Evolutionary conservation across 345 rosid genomes (phyloP).

Genomic region (Gossypium thurberi): DNA sequence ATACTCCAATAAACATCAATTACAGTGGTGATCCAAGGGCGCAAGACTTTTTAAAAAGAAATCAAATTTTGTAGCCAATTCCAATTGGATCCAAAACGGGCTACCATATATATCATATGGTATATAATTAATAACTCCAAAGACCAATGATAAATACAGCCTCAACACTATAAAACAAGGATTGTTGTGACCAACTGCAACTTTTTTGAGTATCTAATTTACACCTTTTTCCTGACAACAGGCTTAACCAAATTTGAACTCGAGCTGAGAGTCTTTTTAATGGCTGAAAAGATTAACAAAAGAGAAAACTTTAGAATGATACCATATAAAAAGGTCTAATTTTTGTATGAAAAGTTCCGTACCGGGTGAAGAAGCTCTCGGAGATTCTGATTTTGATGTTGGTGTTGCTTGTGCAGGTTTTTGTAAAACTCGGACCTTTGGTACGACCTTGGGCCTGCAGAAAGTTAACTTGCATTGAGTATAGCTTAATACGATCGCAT

Average conservation of each 20-base stretch:
- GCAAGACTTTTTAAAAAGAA: neutral
- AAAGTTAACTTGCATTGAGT: neutral
- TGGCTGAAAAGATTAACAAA: conserved; percentile 28
- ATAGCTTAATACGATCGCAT: neutral
- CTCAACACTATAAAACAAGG: neutral
- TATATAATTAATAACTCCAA: neutral
- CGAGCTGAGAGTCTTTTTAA: conserved; percentile 26
- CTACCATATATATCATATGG: neutral
- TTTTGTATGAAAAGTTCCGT: neutral
- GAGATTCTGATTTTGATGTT: conserved; percentile 15
- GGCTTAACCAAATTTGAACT: conserved; percentile 27
- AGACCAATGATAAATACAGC: neutral
- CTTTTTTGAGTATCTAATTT: conserved; percentile 12
- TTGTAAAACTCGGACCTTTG: conserved; percentile 21
- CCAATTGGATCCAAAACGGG: neutral
- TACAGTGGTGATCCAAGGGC: neutral
- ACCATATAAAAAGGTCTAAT: neutral
- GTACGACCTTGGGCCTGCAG: conserved; percentile 25
- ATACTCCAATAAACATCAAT: conserved; percentile 1
- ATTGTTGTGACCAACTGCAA: neutral
- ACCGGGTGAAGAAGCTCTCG: conserved; percentile 33
- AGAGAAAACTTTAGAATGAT: conserved; percentile 1
- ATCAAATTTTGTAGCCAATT: neutral
- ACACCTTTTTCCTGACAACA: conserved; percentile 30
- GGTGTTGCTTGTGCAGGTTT: conserved; percentile 23